Base-by-base conservation (phyloP, 2,329 filamentous ascomycete genomes). In the Incumbomyces delicatus region DNA sequence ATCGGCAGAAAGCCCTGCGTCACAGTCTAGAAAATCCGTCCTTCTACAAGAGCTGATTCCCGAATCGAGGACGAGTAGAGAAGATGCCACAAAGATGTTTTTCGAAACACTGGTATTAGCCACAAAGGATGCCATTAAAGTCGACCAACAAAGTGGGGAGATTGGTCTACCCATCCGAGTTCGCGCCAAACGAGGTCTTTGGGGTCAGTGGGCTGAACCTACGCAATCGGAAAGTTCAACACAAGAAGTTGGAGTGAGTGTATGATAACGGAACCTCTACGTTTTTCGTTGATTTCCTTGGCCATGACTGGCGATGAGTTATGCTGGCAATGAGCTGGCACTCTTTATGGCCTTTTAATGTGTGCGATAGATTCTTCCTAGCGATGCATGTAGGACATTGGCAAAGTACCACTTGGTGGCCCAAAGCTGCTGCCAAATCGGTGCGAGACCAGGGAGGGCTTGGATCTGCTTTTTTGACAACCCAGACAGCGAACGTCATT, bases 51-150 rank as follows among this genome's bases (percentile, higher is more conserved):
- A 94, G 48, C 75, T 98, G 40, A 76, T 95, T 30, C 92, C 92
- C 0, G 87, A 94, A 66, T 70, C 75, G 53, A 78, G 77, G 50
- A 90, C 90, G 1, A 87, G 77, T 55, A 86, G 87, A 65, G 84
- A 85, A 7, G 92, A 96, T 59, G 92, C 92, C 0, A 98, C 92
- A 36, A 95, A 95, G 75, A 95, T 98, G 88, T 98, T 98, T 71
- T 98, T 98, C 59, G 92, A 98, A 68, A 83, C 92, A 46, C 74
- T 98, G 18, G 92, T 98, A 2, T 75, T 98, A 39, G 92, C 90
- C 4, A 98, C 92, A 35, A 98, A 98, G 70, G 92, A 98, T 63
- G 92, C 92, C 22, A 85, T 98, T 68, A 95, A 95, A 68, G 87
- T 96, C 20, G 90, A 96, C 63, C 92, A 98, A 66, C 77, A 77